Evolutionary conservation across 1,284 basidiomycete species (phyloP), one percentile per base, ranked within the genome.

Genomic region (Rhodotorula sp.): DNA sequence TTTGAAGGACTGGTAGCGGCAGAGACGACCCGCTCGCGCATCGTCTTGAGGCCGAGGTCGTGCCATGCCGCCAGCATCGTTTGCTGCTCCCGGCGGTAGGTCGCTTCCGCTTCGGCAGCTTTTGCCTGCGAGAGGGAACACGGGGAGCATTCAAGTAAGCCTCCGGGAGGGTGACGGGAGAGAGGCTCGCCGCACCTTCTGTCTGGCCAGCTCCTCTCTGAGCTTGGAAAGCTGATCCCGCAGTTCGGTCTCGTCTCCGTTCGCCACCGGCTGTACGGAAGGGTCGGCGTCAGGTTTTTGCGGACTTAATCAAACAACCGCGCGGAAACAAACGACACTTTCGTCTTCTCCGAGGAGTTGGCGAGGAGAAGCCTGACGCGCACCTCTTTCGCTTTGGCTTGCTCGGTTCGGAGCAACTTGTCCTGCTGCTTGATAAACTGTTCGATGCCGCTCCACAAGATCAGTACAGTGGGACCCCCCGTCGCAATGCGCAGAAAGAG

Each of bases 361-460:
- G 10, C 10, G 39, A 43, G 39, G 39, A 43, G 10, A n/a, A 54
- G 29, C 12, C 16, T 29, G 54, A 56, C 54, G 39, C 39, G 54
- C 18, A 56, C 54, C 54, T 29, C 49, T 18, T 23, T 51, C 6
- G 49, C 16, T 56, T 29, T 56, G 15, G 87, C 61, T 75, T 91
- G 89, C 58, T 64, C 67, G 72, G 75, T 77, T 90, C 79, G 54
- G 82, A 92, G 90, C 47, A 93, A 84, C 76, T 91, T 91, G 83
- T 96, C 93, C 81, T 97, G 94, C 65, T 89, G 86, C 81, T 92
- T 92, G 84, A 97, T 94, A 81, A 96, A 94, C 90, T 93, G 77
- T 23, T 51, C 60, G 26, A 16, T 21, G 7, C 7, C 23, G 34
- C 7, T 12, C 26, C 48, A 51, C 10, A 8, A 21, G 20, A 8